phyloP scores from a whole-genome alignment of 352 stramenopile species.

The Pythium brassicae region DNA sequence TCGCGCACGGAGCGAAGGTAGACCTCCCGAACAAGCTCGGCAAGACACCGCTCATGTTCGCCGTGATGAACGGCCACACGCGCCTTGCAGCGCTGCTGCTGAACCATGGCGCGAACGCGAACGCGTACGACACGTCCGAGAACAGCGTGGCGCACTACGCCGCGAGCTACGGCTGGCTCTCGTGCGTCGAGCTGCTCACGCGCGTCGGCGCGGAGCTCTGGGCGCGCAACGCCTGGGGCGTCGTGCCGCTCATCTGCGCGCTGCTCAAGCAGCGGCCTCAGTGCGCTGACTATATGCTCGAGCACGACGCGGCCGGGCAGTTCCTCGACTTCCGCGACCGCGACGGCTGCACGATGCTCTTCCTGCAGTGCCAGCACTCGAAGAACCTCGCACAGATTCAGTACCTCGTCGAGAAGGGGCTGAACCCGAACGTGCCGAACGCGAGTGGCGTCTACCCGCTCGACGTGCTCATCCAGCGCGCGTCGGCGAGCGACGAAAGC shows the following conservation, averaged over 20 bases:
- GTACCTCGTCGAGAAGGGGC: conserved; percentile 62
- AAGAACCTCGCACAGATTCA: conserved; percentile 47
- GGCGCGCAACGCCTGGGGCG: conserved; percentile 69
- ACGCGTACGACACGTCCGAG: conserved; percentile 67
- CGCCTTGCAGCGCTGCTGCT: conserved; percentile 48
- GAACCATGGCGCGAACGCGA: conserved; percentile 68
- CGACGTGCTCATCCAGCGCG: conserved; percentile 43
- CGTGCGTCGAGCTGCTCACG: conserved; percentile 52
- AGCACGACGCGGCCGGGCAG: conserved; percentile 39
- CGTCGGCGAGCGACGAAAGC: not conserved
- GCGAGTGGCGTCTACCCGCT: conserved; percentile 46
- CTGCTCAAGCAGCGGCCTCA: conserved; percentile 52
- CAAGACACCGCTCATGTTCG: conserved; percentile 71
- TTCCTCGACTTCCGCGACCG: conserved; percentile 70
- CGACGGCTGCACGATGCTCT: conserved; percentile 74
- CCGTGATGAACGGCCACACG: conserved; percentile 75
- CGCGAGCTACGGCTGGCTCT: conserved; percentile 74
- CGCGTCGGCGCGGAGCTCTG: conserved; percentile 57
- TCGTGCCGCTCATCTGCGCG: conserved; percentile 64
- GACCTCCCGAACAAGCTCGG: conserved; percentile 68
- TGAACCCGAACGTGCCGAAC: conserved; percentile 64
- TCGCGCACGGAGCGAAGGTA: conserved; percentile 50
- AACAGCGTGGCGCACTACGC: conserved; percentile 77
- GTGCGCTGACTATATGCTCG: conserved; percentile 58
- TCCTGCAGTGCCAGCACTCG: conserved; percentile 63